phyloP scores from a whole-genome alignment of 2,329 filamentous ascomycete genomes.

The Bimuria novae-zelandiae region DNA sequence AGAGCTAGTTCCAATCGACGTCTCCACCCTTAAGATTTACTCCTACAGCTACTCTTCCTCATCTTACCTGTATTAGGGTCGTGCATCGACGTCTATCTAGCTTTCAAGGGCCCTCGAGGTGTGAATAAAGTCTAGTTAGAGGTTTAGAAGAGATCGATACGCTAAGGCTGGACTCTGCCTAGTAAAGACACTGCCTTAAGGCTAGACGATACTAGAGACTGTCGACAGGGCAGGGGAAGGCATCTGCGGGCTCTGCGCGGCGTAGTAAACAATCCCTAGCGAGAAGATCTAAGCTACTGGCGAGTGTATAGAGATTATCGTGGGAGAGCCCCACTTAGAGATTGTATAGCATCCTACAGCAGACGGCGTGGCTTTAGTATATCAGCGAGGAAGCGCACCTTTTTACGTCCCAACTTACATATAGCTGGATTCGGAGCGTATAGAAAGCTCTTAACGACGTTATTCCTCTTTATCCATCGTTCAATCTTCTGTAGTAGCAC shows the following conservation, averaged over 20 bases:
- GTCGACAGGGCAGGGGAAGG: slow-evolving; percentile 22
- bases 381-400: slow-evolving; percentile 9
- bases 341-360: slow-evolving; percentile 6
- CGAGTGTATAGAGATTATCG: no score
- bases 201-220: slow-evolving; percentile 22
- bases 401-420: slow-evolving; percentile 24
- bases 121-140: no score
- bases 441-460: slow-evolving; percentile 15
- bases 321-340: no score
- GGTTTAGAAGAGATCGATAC: no score
- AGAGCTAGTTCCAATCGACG: no score
- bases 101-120: no score
- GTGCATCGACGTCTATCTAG: no score
- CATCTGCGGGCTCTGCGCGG: slow-evolving; percentile 12
- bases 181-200: slow-evolving; percentile 18
- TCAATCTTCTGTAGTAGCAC: slow-evolving; percentile 26
- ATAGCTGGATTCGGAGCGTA: slow-evolving; percentile 23
- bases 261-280: not conserved
- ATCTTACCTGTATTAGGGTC: no score
- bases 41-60: no score
- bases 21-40: no score
- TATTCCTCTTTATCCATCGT: slow-evolving; percentile 26
- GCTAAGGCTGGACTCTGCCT: slow-evolving; percentile 26
- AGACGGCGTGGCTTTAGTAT: slow-evolving; percentile 22
- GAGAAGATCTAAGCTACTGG: no score